Conservation (phyloP, 371 early-diverging fungal species). For the Batkoa obscura region DNA sequence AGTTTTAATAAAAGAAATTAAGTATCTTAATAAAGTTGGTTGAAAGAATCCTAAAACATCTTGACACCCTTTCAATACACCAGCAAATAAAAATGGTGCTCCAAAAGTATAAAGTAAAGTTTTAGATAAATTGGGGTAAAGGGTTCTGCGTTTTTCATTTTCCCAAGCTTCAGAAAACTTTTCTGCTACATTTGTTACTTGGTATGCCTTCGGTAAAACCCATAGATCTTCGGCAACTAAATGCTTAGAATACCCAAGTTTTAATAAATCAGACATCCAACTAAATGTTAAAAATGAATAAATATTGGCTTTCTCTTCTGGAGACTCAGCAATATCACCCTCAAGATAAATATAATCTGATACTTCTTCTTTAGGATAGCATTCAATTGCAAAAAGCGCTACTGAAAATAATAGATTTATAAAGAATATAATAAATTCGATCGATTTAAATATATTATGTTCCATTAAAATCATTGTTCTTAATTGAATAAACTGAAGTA, state of each 20-base stretch:
- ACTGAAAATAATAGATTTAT: slow-evolving; percentile 27
- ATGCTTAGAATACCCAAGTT: slow-evolving; percentile 53
- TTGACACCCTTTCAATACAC: slow-evolving; percentile 53
- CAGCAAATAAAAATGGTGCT: slow-evolving; percentile 39
- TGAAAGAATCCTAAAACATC: slow-evolving; percentile 70
- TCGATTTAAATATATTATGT: slow-evolving; percentile 10
- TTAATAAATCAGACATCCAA: slow-evolving; percentile 85
- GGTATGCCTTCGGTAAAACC: slow-evolving; percentile 36
- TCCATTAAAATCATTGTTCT: slow-evolving; percentile 27
- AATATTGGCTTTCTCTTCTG: slow-evolving; percentile 68
- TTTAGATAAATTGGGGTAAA: slow-evolving; percentile 41
- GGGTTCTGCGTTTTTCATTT: background rate
- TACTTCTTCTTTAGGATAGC: slow-evolving; percentile 44
- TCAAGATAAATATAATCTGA: too few species aligned
- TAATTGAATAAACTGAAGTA: slow-evolving; percentile 24
- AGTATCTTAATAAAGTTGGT: slow-evolving; percentile 48
- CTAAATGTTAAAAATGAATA: slow-evolving; percentile 66
- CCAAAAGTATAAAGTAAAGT: slow-evolving; percentile 47
- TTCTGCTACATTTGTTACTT: slow-evolving; percentile 34
- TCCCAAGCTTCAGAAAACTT: slow-evolving; percentile 51
- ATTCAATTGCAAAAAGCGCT: slow-evolving; percentile 36
- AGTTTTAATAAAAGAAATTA: slow-evolving; percentile 55
- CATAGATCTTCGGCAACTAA: slow-evolving; percentile 64
- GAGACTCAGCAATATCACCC: slow-evolving; percentile 48
- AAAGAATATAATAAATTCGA: slow-evolving; percentile 19